Percentiles rank a stretch among this genome's conserved stretches.
Evolutionary conservation across 148 eudicot genomes (phyloP).

Genomic region (Heliamphora exappendiculata): DNA sequence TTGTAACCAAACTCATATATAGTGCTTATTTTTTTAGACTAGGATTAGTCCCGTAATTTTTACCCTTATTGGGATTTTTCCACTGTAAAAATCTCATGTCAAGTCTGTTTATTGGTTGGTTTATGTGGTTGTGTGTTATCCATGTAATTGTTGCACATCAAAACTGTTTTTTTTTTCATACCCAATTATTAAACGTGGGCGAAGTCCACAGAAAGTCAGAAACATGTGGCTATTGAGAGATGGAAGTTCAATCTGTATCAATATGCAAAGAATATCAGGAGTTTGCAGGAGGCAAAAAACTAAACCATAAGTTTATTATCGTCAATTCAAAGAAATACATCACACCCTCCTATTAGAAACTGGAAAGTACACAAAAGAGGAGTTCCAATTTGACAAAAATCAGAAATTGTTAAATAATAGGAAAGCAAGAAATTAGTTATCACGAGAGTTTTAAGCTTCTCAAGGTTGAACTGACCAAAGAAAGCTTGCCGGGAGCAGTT

Average conservation of each 20-base stretch:
- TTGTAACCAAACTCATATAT: too few species aligned
- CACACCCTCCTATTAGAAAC: not conserved
- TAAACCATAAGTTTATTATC: not conserved
- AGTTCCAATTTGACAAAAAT: not conserved
- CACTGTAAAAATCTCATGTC: too few species aligned
- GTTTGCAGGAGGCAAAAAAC: not conserved
- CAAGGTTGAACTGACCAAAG: conserved; percentile 56
- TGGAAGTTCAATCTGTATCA: not conserved
- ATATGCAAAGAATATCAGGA: not conserved
- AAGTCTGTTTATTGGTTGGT: too few species aligned
- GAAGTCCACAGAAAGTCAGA: too few species aligned
- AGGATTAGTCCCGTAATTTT: too few species aligned
- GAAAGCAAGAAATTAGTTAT: conserved; percentile 2
- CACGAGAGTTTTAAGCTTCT: conserved; percentile 53
- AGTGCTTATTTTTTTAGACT: too few species aligned
- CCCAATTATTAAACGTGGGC: too few species aligned
- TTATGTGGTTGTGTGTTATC: too few species aligned
- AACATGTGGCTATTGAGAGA: too few species aligned
- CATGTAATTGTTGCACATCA: too few species aligned
- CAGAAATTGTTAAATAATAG: not conserved
- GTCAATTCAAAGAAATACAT: not conserved
- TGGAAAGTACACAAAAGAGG: not conserved
- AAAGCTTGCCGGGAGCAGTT: conserved; percentile 54
- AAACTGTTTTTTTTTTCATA: too few species aligned
- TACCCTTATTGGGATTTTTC: too few species aligned